phyloP scores from a whole-genome alignment of 768 basidiomycete genomes.

The Punctularia strigosozonata region DNA sequence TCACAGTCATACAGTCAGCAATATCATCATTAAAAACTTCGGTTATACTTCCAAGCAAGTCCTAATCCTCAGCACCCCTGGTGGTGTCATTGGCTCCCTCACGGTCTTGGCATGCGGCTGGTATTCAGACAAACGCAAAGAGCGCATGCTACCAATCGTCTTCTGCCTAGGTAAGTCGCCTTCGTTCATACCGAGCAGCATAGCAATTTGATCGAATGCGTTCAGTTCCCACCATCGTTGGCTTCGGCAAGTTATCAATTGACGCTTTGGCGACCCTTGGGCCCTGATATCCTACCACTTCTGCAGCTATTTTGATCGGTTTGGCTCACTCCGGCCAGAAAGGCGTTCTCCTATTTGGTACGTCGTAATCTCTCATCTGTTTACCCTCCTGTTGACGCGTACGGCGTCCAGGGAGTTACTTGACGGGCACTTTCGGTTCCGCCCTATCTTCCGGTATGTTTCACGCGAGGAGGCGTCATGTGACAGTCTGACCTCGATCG shows the following conservation, averaged over 20 bases:
- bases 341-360: slow-evolving; percentile 45
- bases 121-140: slow-evolving; percentile 53
- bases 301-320: slow-evolving; percentile 38
- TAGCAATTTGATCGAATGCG: too few species aligned
- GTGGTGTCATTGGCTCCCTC: slow-evolving; percentile 34
- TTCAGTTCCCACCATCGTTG: slow-evolving; percentile 50
- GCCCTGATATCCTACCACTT: background rate
- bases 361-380: slow-evolving; percentile 1
- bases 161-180: too few species aligned
- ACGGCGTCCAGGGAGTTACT: slow-evolving; percentile 36
- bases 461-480: too few species aligned
- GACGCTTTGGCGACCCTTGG: background rate
- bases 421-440: slow-evolving; percentile 46
- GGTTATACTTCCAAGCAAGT: slow-evolving; percentile 56
- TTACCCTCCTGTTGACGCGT: too few species aligned
- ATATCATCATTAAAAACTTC: slow-evolving; percentile 49
- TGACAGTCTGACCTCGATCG: too few species aligned
- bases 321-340: slow-evolving; percentile 36
- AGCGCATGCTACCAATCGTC: slow-evolving; percentile 51
- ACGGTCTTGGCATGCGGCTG: slow-evolving; percentile 45
- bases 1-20: slow-evolving; percentile 34
- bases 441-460: too few species aligned
- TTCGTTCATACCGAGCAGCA: too few species aligned
- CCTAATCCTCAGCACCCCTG: slow-evolving; percentile 46
- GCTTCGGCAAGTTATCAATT: slow-evolving; percentile 22